Base-by-base conservation (phyloP, 148 eudicot species). In the Camellia sinensis region DNA sequence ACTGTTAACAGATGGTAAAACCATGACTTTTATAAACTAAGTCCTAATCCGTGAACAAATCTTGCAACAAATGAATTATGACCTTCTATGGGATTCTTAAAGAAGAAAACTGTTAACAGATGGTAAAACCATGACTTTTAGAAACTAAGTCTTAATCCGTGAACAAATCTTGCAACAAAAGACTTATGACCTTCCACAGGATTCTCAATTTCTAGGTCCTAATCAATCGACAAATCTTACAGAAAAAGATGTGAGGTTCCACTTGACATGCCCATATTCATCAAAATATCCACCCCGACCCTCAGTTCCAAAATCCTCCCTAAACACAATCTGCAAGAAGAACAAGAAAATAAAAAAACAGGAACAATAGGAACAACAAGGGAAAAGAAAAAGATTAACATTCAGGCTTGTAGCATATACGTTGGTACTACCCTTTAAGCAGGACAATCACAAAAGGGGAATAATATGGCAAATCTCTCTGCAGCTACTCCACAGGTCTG, bases 211-310 rank as follows among this genome's bases (percentile, higher is more conserved):
- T 53, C 7, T 52, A 44, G n/a, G 56, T 48, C 21, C 7, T 43
- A 77, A 65, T 5, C 59, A 46, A 76, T 44, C 3, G 53, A 43
- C 6, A 75, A 17, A 61, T 59, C 15, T 75, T 7, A 4, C n/a
- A 29, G 6, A 66, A 52, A 50, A 6, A 52, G 17, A 37, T 67
- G 43, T 13, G 45, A 22, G 67, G 62, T 41, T 54, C 7, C 7
- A 70, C 10, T 11, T 4, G 22, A 40, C 77, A 6, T 77, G 94
- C 99, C 99, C 99, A 78, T 96, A 96, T 80, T 96, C 85, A 77
- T 96, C 95, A 76, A 96, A 96, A 83, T 96, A 96, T 79, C 99
- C 99, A 76, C 99, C 99, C 50, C 99, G 99, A 13, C 99, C 99
- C 22, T 92, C 95, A 73, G 94, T 94, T 86, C 99, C 99, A 87